Evolutionary conservation across 2,329 filamentous ascomycete species (phyloP).

Genomic region (Alternaria hordeiaustralica): DNA sequence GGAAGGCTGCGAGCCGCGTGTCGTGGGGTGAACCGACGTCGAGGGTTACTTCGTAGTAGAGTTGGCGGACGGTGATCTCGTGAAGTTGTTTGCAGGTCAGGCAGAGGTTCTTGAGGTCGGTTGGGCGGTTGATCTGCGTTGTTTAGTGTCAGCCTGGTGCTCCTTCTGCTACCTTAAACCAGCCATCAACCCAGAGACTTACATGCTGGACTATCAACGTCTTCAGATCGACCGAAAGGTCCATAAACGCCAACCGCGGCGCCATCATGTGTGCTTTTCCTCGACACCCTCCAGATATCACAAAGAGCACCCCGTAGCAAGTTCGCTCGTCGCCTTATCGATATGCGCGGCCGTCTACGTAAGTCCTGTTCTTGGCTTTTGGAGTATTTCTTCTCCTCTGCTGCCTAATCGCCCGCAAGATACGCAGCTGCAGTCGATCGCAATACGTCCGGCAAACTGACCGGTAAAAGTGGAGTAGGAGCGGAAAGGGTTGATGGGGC

Average conservation of each 20-base stretch:
- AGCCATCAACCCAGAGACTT: slow-evolving; percentile 17
- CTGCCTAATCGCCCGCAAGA: background rate
- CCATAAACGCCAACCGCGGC: slow-evolving; percentile 38
- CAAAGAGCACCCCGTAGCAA: background rate
- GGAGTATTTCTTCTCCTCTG: background rate
- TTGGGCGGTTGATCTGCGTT: slow-evolving; percentile 52
- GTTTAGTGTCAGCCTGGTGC: background rate
- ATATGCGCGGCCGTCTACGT: background rate
- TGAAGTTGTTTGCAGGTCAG: slow-evolving; percentile 56
- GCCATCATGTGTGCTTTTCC: slow-evolving; percentile 29
- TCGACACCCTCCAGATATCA: background rate
- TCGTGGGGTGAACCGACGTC: slow-evolving; percentile 56
- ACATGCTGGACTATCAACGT: slow-evolving; percentile 49
- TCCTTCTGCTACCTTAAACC: background rate
- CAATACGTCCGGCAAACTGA: slow-evolving; percentile 4
- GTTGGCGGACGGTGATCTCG: slow-evolving; percentile 53
- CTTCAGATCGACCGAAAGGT: slow-evolving; percentile 48
- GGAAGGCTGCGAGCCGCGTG: slow-evolving; percentile 52
- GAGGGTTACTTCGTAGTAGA: slow-evolving; percentile 56
- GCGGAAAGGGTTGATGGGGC: slow-evolving; percentile 1
- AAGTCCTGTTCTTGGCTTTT: background rate
- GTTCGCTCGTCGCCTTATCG: background rate
- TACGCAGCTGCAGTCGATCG: background rate
- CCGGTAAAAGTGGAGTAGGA: slow-evolving; percentile 13
- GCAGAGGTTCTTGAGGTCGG: slow-evolving; percentile 56